Percentiles rank a stretch among this genome's conserved stretches.
Conservation (phyloP, 441 rosid genomes). For the Aquilaria agallochum region DNA sequence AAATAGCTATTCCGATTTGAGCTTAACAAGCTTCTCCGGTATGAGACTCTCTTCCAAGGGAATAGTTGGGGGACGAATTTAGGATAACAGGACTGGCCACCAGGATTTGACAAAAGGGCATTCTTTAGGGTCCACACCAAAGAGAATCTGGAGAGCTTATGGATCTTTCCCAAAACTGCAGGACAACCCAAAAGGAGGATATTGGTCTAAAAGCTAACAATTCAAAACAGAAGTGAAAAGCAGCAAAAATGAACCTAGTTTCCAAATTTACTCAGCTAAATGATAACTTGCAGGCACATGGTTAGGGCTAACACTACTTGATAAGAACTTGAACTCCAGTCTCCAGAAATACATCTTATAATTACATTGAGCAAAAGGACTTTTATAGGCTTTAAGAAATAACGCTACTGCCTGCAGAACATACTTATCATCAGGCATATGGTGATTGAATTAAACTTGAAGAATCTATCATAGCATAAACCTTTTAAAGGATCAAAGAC, state of each 20-base stretch:
- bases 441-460: too few relatives aligned
- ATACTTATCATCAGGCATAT: too few relatives aligned
- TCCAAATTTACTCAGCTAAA: conserved; percentile 1
- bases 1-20: conserved; percentile 40
- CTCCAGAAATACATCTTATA: too few relatives aligned
- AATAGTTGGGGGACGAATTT: conserved; percentile 69
- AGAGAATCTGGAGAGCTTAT: conserved; percentile 57
- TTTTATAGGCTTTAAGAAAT: too few relatives aligned
- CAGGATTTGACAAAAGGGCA: conserved; percentile 32
- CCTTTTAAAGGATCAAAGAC: too few relatives aligned
- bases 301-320: too few relatives aligned
- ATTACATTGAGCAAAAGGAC: too few relatives aligned
- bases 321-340: too few relatives aligned
- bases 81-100: conserved; percentile 23
- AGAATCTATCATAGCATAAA: too few relatives aligned
- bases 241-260: background rate
- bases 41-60: conserved; percentile 89
- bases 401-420: too few relatives aligned
- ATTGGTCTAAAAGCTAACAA: background rate
- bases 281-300: too few relatives aligned
- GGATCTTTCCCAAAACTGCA: conserved; percentile 46
- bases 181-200: conserved; percentile 1
- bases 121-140: conserved; percentile 73
- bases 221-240: too few relatives aligned
- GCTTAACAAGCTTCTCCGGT: conserved; percentile 51